Evolutionary conservation across 345 rosid genomes (phyloP).

Genomic region (Pugionium cornutum): DNA sequence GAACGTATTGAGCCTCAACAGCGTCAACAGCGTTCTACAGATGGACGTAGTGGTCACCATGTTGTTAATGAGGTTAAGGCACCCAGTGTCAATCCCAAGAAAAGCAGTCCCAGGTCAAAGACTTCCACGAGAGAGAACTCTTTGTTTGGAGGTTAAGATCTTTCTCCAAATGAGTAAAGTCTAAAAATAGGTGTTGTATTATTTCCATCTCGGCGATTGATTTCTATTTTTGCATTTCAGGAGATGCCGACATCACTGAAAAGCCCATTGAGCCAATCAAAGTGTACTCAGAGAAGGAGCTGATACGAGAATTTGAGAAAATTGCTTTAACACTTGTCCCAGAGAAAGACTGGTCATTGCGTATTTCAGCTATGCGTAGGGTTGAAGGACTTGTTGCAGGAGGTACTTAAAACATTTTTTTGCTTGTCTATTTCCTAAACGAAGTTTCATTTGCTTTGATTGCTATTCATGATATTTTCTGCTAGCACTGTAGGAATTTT

Average conservation of each 20-base stretch:
- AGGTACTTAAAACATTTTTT: constrained; percentile 47
- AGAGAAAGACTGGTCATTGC: constrained; percentile 98
- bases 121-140: constrained; percentile 76
- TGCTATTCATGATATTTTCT: constrained; percentile 17
- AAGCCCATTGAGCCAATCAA: constrained; percentile 81
- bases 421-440: constrained; percentile 2
- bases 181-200: constrained; percentile 14
- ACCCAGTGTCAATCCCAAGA: constrained; percentile 60
- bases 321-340: constrained; percentile 82
- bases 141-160: constrained; percentile 78
- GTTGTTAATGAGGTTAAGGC: constrained; percentile 64
- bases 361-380: constrained; percentile 98
- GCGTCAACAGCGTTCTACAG: constrained; percentile 61
- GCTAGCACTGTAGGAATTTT: constrained; percentile 20
- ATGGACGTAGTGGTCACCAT: constrained; percentile 53
- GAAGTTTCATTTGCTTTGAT: constrained; percentile 20
- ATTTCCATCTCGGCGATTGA: constrained; percentile 17
- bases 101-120: constrained; percentile 87
- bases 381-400: constrained; percentile 95
- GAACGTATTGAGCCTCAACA: constrained; percentile 86
- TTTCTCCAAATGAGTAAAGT: constrained; percentile 8
- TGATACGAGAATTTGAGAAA: constrained; percentile 91
- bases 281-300: constrained; percentile 94
- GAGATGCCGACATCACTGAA: constrained; percentile 74
- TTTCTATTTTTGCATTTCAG: constrained; percentile 45